Evolutionary conservation across 305 asterid species (phyloP).

Genomic region (Fraxinus sp.): DNA sequence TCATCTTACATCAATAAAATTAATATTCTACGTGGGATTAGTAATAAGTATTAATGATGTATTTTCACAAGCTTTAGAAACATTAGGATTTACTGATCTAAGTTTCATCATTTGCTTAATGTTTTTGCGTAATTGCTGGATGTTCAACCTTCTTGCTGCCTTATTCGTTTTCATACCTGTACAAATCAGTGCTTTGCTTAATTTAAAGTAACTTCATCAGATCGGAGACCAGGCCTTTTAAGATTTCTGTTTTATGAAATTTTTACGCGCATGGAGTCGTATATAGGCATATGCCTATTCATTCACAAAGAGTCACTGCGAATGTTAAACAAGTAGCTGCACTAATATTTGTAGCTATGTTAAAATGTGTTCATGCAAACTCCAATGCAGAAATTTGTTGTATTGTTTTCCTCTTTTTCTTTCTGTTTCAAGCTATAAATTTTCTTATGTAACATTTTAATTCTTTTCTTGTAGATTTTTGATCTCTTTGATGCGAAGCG

Average conservation of each 20-base stretch:
- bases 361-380: not conserved
- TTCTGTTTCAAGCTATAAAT: not conserved
- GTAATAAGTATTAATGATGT: not conserved
- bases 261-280: not conserved
- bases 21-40: not conserved
- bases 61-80: not conserved
- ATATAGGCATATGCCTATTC: not conserved
- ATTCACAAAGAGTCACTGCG: not conserved
- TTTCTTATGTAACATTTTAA: constrained; percentile 10
- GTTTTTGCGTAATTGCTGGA: not conserved
- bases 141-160: not conserved
- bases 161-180: not conserved
- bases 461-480: constrained; percentile 48
- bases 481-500: constrained; percentile 72
- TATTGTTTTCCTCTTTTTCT: not conserved
- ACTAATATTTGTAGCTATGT: not conserved
- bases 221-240: not conserved
- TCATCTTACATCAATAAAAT: not conserved
- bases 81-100: not conserved
- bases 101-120: not conserved
- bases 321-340: not conserved
- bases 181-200: not conserved
- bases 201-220: not conserved
- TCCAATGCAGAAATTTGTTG: not conserved
- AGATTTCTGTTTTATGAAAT: not conserved